These are phyloP conservation scores for Prunus mongolica DNA, from an alignment of 306 rosid species.

Conservation along the genomic window DNA sequence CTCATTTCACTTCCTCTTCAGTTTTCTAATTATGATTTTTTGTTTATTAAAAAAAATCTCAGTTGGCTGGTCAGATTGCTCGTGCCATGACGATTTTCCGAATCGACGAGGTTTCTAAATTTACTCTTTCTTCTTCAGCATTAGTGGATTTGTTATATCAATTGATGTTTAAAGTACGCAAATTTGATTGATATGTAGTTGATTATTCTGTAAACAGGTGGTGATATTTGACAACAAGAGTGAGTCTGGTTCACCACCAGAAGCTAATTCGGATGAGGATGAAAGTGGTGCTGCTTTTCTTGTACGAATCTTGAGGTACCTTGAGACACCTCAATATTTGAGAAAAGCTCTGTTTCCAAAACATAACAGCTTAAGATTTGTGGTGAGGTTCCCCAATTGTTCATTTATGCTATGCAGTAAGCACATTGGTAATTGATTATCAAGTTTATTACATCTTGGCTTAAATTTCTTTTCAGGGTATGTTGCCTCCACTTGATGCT, in stretches of 20 bases:
- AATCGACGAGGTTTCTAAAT: slow-evolving; percentile 67
- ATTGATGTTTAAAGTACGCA: not conserved
- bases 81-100: slow-evolving; percentile 96
- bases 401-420: not conserved
- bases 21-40: not conserved
- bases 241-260: slow-evolving; percentile 16
- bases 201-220: slow-evolving; percentile 43
- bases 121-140: not conserved
- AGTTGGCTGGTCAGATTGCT: slow-evolving; percentile 96
- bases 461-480: slow-evolving; percentile 48
- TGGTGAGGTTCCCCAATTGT: slow-evolving; percentile 44
- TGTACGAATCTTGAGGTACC: slow-evolving; percentile 69
- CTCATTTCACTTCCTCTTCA: not conserved
- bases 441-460: slow-evolving; percentile 6
- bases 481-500: slow-evolving; percentile 97
- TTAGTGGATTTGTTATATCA: not conserved
- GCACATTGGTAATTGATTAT: slow-evolving; percentile 19
- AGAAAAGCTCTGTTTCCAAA: slow-evolving; percentile 85
- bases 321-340: slow-evolving; percentile 95
- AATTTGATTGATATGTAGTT: not conserved
- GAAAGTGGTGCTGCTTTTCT: slow-evolving; percentile 82
- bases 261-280: slow-evolving; percentile 48
- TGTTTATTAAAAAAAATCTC: slow-evolving; percentile 9
- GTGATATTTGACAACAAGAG: slow-evolving; percentile 74
- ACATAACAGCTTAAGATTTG: slow-evolving; percentile 83